Base-by-base conservation (phyloP, 139 green algal species). In the Tetratostichococcus sp. region DNA sequence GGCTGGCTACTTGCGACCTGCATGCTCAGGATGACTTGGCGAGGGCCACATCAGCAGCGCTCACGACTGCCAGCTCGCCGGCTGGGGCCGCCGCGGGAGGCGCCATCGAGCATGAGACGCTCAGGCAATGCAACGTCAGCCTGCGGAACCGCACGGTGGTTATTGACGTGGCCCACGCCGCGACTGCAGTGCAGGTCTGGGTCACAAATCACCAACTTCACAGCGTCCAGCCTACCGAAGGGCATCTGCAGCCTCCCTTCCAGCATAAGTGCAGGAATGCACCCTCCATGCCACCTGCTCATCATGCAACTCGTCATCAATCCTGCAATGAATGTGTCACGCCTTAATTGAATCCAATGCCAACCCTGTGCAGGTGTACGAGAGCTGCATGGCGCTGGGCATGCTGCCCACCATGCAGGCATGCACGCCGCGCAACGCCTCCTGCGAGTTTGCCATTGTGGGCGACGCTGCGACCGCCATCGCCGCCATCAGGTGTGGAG, bases 301-400 rank as follows among this genome's bases (percentile, higher is more conserved):
- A n/a, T n/a, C n/a, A n/a, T n/a, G n/a, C n/a, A n/a, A n/a, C n/a
- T n/a, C n/a, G n/a, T n/a, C n/a, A n/a, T n/a, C n/a, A n/a, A n/a
- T n/a, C n/a, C n/a, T n/a, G n/a, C n/a, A n/a, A n/a, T n/a, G n/a
- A n/a, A n/a, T n/a, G n/a, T n/a, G n/a, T n/a, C n/a, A n/a, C n/a
- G n/a, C n/a, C n/a, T n/a, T n/a, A n/a, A n/a, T n/a, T n/a, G n/a
- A n/a, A n/a, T 50, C 8, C 39, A 50, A 6, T 50, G 39, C 11
- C 17, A n/a, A 67, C 22, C 67, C 75, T 0, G 0, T 65, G 59
- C 77, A 82, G 76, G 62, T 84, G 4, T 58, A 43, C 16, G 50
- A 84, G 58, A 77, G 68, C 67, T 84, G 79, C 76, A 22, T 19
- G 35, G 59, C 67, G 74, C 57, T 76, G 67, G 79, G 79, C 43